A percentile compares a stretch with the other conserved stretches of the same genome.
Evolutionary conservation across 257 asterid species (phyloP).

Genomic region (Capsicum chinense): DNA sequence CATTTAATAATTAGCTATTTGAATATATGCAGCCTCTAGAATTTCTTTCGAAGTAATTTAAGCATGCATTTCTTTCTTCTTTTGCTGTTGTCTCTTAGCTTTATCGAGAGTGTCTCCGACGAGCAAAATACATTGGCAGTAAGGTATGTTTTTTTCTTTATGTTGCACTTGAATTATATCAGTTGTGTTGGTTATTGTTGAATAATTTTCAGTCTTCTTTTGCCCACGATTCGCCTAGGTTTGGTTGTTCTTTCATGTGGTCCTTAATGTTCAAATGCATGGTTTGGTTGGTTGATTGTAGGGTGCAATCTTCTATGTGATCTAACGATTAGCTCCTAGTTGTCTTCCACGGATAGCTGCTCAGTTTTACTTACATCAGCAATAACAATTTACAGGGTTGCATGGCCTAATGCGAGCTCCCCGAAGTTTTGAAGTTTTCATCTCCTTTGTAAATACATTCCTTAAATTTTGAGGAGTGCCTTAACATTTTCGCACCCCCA

Average conservation of each 20-base stretch:
- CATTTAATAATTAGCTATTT: constrained; percentile 18
- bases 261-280: neutral
- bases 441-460: neutral
- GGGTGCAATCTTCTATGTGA: neutral
- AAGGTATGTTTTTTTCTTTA: constrained; percentile 55
- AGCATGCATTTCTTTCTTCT: neutral
- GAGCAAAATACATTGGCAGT: constrained; percentile 86
- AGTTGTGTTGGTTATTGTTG: neutral
- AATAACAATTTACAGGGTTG: neutral
- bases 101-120: constrained; percentile 86
- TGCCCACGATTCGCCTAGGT: neutral
- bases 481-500: neutral
- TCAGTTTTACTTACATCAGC: neutral
- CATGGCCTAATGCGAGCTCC: neutral
- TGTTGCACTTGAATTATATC: neutral
- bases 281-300: neutral
- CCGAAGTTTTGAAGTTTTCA: neutral
- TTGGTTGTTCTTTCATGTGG: neutral
- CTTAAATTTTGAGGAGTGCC: neutral
- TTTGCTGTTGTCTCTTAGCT: constrained; percentile 56
- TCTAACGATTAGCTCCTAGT: neutral
- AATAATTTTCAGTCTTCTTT: neutral
- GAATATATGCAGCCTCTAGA: neutral
- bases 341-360: no score
- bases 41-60: constrained; percentile 27